Conservation (phyloP, 306 rosid species). For the Vicia faba region DNA sequence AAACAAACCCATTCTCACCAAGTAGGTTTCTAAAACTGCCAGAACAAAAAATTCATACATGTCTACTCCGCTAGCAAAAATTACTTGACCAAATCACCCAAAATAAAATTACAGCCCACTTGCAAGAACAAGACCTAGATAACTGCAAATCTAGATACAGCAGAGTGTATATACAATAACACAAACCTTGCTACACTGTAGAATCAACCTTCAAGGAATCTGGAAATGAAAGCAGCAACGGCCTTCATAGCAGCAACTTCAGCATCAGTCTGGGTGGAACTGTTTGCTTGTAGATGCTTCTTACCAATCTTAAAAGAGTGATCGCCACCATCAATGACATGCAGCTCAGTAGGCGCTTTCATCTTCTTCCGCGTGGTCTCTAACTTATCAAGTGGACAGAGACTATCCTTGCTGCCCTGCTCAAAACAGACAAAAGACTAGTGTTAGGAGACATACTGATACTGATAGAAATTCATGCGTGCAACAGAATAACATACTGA, state of each 20-base stretch:
- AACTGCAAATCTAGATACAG: no score
- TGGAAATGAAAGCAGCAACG: conserved; percentile 58
- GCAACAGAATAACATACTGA: conserved; percentile 21
- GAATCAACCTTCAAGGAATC: conserved; percentile 39
- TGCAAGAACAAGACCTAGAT: conserved; percentile 12
- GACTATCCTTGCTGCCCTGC: conserved; percentile 83
- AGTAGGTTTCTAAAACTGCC: conserved; percentile 26
- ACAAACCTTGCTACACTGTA: conserved; percentile 28
- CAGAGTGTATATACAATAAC: conserved; percentile 25
- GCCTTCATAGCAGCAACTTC: conserved; percentile 68
- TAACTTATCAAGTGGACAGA: conserved; percentile 75
- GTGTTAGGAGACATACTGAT: conserved; percentile 8
- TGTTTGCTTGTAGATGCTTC: conserved; percentile 73
- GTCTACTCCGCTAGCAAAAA: conserved; percentile 14
- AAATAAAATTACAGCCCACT: conserved; percentile 2
- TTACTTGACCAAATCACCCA: conserved; percentile 6
- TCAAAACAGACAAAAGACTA: conserved; percentile 24
- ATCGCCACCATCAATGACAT: conserved; percentile 85
- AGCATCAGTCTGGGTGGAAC: conserved; percentile 62
- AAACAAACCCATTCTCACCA: conserved; percentile 24
- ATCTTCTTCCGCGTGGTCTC: conserved; percentile 72
- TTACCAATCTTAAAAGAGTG: conserved; percentile 91
- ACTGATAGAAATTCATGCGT: conserved; percentile 1
- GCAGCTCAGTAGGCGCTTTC: conserved; percentile 59
- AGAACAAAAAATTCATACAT: neutral